phyloP scores from a whole-genome alignment of 2,329 filamentous ascomycete species.

The Neonectria hederae region DNA sequence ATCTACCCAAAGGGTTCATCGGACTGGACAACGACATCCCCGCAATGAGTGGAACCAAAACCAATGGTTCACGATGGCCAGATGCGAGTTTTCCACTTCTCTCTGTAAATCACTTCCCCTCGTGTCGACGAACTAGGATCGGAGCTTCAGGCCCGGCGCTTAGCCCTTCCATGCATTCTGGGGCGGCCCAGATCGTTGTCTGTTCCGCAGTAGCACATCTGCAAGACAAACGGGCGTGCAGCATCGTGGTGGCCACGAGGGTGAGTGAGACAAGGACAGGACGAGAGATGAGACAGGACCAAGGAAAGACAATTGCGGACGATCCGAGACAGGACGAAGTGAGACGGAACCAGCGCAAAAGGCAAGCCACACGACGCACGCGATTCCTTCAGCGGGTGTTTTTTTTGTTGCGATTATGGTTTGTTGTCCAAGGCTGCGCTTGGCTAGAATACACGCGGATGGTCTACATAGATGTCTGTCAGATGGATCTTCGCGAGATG shows the following conservation, averaged over 20 bases:
- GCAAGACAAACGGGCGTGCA: slow-evolving; percentile 1
- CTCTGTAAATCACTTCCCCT: background rate
- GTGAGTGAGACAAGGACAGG: no score
- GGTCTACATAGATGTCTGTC: background rate
- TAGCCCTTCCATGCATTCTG: background rate
- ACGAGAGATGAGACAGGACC: no score
- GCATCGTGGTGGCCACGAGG: background rate
- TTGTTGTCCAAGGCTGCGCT: background rate
- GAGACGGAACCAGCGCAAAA: background rate
- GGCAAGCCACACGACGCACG: background rate
- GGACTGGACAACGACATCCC: background rate
- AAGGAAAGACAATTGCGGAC: background rate
- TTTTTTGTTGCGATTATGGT: background rate
- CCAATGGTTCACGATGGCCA: background rate
- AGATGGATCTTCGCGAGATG: background rate
- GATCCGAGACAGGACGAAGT: no score
- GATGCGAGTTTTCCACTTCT: background rate
- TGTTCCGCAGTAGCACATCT: background rate
- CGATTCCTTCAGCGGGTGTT: background rate
- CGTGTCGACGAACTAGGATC: background rate
- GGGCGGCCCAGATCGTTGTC: background rate
- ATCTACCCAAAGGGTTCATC: background rate
- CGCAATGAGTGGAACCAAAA: background rate
- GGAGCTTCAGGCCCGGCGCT: background rate
- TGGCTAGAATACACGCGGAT: background rate